Percentiles rank a stretch among this genome's conserved stretches.
These are phyloP conservation scores for Pseudozyma sp. DNA, from an alignment of 1,284 basidiomycete species.

Conservation along the genomic window DNA sequence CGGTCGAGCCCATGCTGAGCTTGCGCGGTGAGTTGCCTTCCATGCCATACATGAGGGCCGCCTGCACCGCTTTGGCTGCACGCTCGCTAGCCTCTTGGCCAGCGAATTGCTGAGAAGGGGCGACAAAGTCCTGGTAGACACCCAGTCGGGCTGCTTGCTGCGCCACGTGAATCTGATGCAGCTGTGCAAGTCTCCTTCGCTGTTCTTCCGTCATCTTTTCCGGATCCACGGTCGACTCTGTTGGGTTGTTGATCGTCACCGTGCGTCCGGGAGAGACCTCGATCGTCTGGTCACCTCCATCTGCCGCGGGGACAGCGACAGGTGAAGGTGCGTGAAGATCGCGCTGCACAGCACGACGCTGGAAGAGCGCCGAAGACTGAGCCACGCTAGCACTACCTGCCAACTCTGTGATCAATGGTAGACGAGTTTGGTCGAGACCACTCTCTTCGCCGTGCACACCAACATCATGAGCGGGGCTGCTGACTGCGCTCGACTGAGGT, in stretches of 20 bases:
- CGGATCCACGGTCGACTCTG: slow-evolving; percentile 31
- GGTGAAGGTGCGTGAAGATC: slow-evolving; percentile 50
- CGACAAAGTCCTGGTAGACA: slow-evolving; percentile 52
- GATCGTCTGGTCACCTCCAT: slow-evolving; percentile 18
- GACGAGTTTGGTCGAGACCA: slow-evolving; percentile 6
- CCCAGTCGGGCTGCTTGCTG: slow-evolving; percentile 41
- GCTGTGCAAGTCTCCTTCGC: slow-evolving; percentile 35
- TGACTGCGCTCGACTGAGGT: slow-evolving; percentile 10
- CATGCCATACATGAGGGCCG: slow-evolving; percentile 54
- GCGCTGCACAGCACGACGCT: slow-evolving; percentile 50
- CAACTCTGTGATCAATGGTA: slow-evolving; percentile 10
- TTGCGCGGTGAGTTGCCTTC: slow-evolving; percentile 46
- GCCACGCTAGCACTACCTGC: slow-evolving; percentile 23
- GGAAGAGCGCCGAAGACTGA: slow-evolving; percentile 49
- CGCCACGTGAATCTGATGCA: slow-evolving; percentile 47
- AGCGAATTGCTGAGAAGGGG: slow-evolving; percentile 45
- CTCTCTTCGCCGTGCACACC: neutral
- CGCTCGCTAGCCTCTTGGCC: slow-evolving; percentile 50
- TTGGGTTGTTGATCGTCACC: slow-evolving; percentile 29
- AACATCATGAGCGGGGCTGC: slow-evolving; percentile 12
- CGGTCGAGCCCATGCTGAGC: slow-evolving; percentile 40
- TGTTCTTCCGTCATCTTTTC: slow-evolving; percentile 49
- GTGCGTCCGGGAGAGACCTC: slow-evolving; percentile 21
- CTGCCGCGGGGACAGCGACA: slow-evolving; percentile 29
- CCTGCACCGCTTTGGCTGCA: slow-evolving; percentile 50